Evolutionary conservation across 1,284 basidiomycete genomes (phyloP), one percentile per base, ranked within the genome.

Genomic region (Meripilus lineatus): DNA sequence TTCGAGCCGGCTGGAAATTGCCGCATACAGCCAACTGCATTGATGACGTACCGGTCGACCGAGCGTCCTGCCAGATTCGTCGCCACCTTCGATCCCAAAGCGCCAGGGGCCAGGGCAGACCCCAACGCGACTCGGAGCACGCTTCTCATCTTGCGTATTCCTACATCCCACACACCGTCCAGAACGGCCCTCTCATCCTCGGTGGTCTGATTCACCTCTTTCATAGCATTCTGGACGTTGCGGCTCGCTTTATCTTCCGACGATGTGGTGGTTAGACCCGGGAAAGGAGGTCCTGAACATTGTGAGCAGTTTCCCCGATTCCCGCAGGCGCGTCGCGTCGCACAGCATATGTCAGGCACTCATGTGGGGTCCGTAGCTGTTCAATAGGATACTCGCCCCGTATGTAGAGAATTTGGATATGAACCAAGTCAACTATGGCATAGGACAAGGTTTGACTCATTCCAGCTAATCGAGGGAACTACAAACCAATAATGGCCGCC

Each of bases 361-460:
- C 14, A 38, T 38, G 21, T 44, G 45, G 46, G 14, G 44, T 14
- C 34, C 15, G 18, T 39, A 90, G 88, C 63, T 94, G 55, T 89
- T 94, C 70, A 96, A 96, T 65, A 81, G 89, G 55, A 88, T 96
- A 52, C 82, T 97, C 40, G 90, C 92, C 34, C 89, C 92, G 1
- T 98, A 99, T 75, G 89, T 99, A 51, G 93, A 96, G 70, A 96
- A 97, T 58, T 71, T 99, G 63, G 93, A 98, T 65, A 82, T 93
- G 56, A 87, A 89, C 58, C 92, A 96, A 67, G 85, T 99, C 39
- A 94, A 93, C 58, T 87, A 96, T 70, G 94, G 93, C 23, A 91
- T 99, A 53, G 90, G 84, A 58, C 88, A 91, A 74, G 95, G 94
- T 81, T 57, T 21, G 52, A 3, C 37, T 4, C 10, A 11, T 4